Percentiles rank a stretch among this genome's conserved stretches.
Conservation (phyloP, 495 filamentous ascomycete species). For the Aspergillus steynii region DNA sequence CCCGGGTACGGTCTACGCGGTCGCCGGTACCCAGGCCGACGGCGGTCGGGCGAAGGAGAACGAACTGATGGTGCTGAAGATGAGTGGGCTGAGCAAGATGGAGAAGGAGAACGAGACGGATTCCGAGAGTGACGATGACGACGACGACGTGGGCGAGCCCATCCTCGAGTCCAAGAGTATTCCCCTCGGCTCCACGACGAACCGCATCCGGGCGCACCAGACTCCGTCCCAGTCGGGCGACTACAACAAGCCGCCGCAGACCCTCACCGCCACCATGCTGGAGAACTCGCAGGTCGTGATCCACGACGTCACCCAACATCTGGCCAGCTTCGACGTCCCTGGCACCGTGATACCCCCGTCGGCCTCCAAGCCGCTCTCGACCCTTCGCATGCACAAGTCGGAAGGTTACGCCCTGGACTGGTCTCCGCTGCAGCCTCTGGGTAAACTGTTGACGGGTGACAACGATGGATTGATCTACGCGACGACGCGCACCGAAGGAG, state of each 20-base stretch:
- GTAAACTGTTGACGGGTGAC: conserved; percentile 90
- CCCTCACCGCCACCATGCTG: conserved; percentile 86
- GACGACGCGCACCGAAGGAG: conserved; percentile 81
- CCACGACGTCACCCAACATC: conserved; percentile 87
- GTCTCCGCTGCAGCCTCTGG: conserved; percentile 73
- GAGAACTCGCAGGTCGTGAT: conserved; percentile 87
- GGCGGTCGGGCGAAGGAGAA: conserved; percentile 74
- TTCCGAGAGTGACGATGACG: conserved; percentile 74
- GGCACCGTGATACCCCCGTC: conserved; percentile 76
- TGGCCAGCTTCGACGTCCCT: conserved; percentile 83
- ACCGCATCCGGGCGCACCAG: conserved; percentile 86
- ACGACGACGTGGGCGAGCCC: conserved; percentile 80
- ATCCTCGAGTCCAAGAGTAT: conserved; percentile 93
- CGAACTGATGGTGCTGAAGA: conserved; percentile 90
- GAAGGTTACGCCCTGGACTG: conserved; percentile 97
- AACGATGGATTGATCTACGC: conserved; percentile 85
- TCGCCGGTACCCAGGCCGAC: conserved; percentile 91
- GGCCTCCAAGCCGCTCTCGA: conserved; percentile 81
- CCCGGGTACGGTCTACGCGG: conserved; percentile 90
- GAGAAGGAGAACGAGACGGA: conserved; percentile 67
- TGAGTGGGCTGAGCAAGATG: conserved; percentile 87
- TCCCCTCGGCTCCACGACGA: conserved; percentile 80
- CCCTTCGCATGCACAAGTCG: conserved; percentile 83
- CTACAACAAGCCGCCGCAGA: conserved; percentile 68
- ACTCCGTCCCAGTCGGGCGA: conserved; percentile 61